Percentiles rank a stretch among this genome's conserved stretches.
Evolutionary conservation across 176 grass and related monocot genomes (phyloP).

Genomic region (Eragrostis nindensis): DNA sequence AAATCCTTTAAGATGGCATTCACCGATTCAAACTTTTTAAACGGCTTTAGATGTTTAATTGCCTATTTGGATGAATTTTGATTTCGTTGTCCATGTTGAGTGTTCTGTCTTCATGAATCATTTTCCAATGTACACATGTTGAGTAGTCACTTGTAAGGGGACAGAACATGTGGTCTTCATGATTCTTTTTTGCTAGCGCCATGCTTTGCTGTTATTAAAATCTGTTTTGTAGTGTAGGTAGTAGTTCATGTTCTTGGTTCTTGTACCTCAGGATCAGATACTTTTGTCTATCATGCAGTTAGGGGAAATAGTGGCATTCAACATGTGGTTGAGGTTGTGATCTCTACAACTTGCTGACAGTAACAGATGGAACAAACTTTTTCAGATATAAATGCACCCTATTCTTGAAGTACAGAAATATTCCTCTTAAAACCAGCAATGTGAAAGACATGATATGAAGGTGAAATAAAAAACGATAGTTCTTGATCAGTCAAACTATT

Average conservation of each 20-base stretch:
- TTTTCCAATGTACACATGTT: not conserved
- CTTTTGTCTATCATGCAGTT: not conserved
- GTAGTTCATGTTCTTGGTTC: not conserved
- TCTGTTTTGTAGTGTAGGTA: not conserved
- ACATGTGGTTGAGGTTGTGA: slow-evolving; percentile 6
- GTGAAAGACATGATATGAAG: not conserved
- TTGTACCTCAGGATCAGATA: not conserved
- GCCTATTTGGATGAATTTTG: not conserved
- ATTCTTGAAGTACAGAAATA: not conserved
- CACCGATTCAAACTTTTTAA: not conserved
- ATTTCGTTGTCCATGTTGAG: not conserved
- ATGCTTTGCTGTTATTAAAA: not conserved
- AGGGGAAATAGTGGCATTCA: not conserved
- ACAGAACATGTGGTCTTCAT: not conserved
- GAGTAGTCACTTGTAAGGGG: not conserved
- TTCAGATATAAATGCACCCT: not conserved
- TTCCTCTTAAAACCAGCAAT: not conserved
- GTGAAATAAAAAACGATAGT: not conserved
- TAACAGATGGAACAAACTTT: not conserved
- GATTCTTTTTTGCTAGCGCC: not conserved
- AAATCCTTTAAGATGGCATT: not conserved
- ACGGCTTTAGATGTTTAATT: not conserved
- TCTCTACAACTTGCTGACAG: not conserved
- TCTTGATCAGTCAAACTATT: not conserved
- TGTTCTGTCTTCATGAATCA: slow-evolving; percentile 2